Evolutionary conservation across 495 filamentous ascomycete genomes (phyloP).

Genomic region (Talaromyces stipitatus): DNA sequence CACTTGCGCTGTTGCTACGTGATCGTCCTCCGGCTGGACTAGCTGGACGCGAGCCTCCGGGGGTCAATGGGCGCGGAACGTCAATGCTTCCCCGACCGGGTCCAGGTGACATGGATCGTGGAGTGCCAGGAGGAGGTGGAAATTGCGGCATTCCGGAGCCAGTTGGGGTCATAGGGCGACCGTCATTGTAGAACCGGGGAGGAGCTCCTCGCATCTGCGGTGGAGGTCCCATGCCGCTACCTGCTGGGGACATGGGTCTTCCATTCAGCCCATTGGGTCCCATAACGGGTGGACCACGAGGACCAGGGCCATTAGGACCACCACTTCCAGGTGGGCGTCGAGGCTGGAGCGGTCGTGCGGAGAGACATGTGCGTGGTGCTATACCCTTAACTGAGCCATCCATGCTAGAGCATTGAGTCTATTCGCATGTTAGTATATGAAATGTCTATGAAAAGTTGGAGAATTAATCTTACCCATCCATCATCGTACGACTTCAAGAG

Average conservation of each 20-base stretch:
- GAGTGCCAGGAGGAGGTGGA: constrained; percentile 28
- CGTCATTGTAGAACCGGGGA: constrained; percentile 31
- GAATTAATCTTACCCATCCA: constrained; percentile 73
- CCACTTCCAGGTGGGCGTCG: constrained; percentile 36
- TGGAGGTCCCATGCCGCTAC: constrained; percentile 18
- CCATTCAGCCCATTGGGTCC: constrained; percentile 45
- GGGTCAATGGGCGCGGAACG: constrained; percentile 38
- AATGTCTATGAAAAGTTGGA: neutral
- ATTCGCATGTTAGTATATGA: constrained; percentile 26
- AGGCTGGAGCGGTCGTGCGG: constrained; percentile 85
- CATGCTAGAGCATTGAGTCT: constrained; percentile 86
- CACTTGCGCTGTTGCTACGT: constrained; percentile 46
- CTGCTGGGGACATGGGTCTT: constrained; percentile 38
- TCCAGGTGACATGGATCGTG: constrained; percentile 33
- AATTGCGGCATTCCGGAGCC: constrained; percentile 13
- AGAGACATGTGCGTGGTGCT: constrained; percentile 86
- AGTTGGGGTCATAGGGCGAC: constrained; percentile 33
- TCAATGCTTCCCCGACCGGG: constrained; percentile 10
- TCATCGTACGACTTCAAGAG: constrained; percentile 96
- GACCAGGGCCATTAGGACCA: constrained; percentile 39
- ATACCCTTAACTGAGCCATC: constrained; percentile 91
- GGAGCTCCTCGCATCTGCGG: constrained; percentile 12
- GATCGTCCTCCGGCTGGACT: constrained; percentile 33
- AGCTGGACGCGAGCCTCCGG: constrained; percentile 30
- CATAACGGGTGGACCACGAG: constrained; percentile 42